phyloP scores from a whole-genome alignment of 75 land plant species.

The Picea glauca region DNA sequence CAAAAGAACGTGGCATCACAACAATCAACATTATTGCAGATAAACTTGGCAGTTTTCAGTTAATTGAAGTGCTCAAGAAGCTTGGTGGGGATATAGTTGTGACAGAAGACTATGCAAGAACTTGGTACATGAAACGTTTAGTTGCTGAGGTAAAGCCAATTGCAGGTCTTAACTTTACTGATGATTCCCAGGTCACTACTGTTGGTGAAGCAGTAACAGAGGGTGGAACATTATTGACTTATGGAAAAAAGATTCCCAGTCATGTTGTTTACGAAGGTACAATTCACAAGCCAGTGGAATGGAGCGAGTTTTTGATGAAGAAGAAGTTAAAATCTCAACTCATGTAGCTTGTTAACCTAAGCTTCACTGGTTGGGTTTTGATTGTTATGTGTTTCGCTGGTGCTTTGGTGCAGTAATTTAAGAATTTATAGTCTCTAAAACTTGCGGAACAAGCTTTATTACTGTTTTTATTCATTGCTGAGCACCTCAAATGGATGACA shows the following conservation, averaged over 20 bases:
- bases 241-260: slow-evolving; percentile 29
- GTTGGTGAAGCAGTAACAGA: slow-evolving; percentile 29
- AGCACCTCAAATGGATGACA: not conserved
- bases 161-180: slow-evolving; percentile 25
- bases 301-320: slow-evolving; percentile 25
- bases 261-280: slow-evolving; percentile 35
- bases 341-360: slow-evolving; percentile 3
- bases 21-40: no score
- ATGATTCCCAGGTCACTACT: slow-evolving; percentile 36
- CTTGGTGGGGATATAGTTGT: no score
- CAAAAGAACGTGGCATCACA: no score
- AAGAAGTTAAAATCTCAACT: slow-evolving; percentile 33
- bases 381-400: not conserved
- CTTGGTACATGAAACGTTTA: slow-evolving; percentile 43
- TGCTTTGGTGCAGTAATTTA: not conserved
- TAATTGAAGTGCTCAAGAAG: no score
- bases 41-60: no score
- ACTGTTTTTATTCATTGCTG: not conserved
- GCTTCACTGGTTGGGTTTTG: no score
- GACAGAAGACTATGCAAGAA: no score
- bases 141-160: slow-evolving; percentile 34
- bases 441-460: not conserved
- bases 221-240: slow-evolving; percentile 37
- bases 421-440: not conserved
- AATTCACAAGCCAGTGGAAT: slow-evolving; percentile 25